Percentiles rank a stretch among this genome's conserved stretches.
Conservation (phyloP, 164 flowering plant species). For the Chimonanthus salicifolius region DNA sequence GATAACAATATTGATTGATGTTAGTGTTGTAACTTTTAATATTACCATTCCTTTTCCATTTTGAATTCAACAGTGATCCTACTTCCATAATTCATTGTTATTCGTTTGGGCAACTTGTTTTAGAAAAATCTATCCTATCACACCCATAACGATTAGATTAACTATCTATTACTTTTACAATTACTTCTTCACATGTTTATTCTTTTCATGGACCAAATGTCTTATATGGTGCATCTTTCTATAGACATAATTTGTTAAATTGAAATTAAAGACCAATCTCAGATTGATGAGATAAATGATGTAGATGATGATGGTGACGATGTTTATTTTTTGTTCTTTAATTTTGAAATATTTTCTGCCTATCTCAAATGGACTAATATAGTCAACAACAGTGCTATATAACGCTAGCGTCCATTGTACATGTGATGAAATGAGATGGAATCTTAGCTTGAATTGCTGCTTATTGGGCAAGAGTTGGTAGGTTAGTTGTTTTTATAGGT, state of each 20-base stretch:
- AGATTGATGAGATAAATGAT: no score
- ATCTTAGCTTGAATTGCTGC: background rate
- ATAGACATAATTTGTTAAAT: no score
- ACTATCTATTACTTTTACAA: no score
- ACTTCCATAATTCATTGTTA: background rate
- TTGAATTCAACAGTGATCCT: background rate
- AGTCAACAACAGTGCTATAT: background rate
- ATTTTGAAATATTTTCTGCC: no score
- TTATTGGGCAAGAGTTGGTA: background rate
- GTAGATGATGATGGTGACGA: no score
- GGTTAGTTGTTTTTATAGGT: slow-evolving; percentile 2
- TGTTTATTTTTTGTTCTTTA: no score
- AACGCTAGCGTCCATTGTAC: background rate
- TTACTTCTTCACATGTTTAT: background rate
- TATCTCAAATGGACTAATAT: no score
- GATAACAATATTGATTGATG: no score
- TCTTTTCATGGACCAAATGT: no score
- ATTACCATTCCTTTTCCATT: background rate
- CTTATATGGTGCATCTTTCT: no score
- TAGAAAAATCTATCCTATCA: background rate
- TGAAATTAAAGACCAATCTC: no score
- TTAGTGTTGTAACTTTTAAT: background rate
- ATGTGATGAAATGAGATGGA: background rate
- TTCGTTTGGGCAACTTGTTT: background rate
- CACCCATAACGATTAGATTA: background rate